These are phyloP conservation scores for Diaporthe velutina DNA, from an alignment of 2,329 filamentous ascomycete genomes.

Conservation along the genomic window DNA sequence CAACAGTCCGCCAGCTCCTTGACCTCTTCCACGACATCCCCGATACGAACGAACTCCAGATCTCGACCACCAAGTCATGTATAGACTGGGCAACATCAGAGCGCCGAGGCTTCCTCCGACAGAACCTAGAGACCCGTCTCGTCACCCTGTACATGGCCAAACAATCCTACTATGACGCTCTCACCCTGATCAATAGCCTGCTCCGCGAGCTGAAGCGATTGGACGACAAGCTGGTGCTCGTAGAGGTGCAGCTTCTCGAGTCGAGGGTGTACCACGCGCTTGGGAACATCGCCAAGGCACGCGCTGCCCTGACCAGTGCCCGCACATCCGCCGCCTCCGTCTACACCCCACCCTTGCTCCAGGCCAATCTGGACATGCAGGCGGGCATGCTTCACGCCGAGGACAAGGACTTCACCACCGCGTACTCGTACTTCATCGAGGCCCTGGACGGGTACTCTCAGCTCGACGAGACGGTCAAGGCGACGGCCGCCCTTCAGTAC, in stretches of 20 bases:
- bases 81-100: slow-evolving; percentile 99
- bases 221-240: slow-evolving; percentile 97
- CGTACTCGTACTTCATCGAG: slow-evolving; percentile 99
- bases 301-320: slow-evolving; percentile 93
- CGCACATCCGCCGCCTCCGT: slow-evolving; percentile 96
- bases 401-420: slow-evolving; percentile 98
- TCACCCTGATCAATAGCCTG: slow-evolving; percentile 95
- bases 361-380: slow-evolving; percentile 98
- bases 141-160: slow-evolving; percentile 97
- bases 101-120: slow-evolving; percentile 94
- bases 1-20: slow-evolving; percentile 90
- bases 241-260: slow-evolving; percentile 97
- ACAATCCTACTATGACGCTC: slow-evolving; percentile 96
- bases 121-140: slow-evolving; percentile 96
- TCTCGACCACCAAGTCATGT: slow-evolving; percentile 96
- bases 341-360: slow-evolving; percentile 94
- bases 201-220: slow-evolving; percentile 97
- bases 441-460: slow-evolving; percentile 96
- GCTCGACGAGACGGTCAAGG: slow-evolving; percentile 88
- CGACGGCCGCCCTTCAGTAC: slow-evolving; percentile 98
- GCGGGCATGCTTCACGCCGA: slow-evolving; percentile 99
- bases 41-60: slow-evolving; percentile 93
- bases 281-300: slow-evolving; percentile 95
- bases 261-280: slow-evolving; percentile 97
- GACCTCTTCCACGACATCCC: slow-evolving; percentile 96